phyloP scores from a whole-genome alignment of 148 eudicot genomes.

The Nepenthes mirabilis region DNA sequence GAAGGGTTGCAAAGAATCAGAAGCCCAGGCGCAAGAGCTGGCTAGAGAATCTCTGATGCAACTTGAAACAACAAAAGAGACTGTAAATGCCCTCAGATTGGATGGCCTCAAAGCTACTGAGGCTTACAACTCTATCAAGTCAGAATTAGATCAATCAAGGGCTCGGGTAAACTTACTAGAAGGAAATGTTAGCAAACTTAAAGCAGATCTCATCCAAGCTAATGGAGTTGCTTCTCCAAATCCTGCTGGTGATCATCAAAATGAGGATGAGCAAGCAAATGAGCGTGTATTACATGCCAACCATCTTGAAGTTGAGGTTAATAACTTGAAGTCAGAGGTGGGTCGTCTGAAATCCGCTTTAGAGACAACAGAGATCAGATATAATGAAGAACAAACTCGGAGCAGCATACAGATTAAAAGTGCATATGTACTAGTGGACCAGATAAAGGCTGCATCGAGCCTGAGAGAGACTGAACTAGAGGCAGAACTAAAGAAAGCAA shows the following conservation, averaged over 20 bases:
- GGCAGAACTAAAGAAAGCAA: slow-evolving; percentile 35
- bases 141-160: slow-evolving; percentile 51
- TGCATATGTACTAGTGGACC: slow-evolving; percentile 30
- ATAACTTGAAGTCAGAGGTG: slow-evolving; percentile 34
- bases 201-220: slow-evolving; percentile 10
- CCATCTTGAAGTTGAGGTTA: slow-evolving; percentile 32
- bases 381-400: slow-evolving; percentile 39
- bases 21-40: slow-evolving; percentile 45
- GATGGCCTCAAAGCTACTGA: slow-evolving; percentile 29
- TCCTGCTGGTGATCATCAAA: slow-evolving; percentile 2
- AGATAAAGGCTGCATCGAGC: slow-evolving; percentile 24
- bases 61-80: slow-evolving; percentile 60
- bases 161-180: slow-evolving; percentile 43
- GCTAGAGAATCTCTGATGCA: slow-evolving; percentile 49
- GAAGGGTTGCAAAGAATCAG: slow-evolving; percentile 38
- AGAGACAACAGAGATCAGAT: slow-evolving; percentile 48
- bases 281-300: slow-evolving; percentile 5
- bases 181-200: slow-evolving; percentile 38
- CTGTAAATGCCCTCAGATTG: slow-evolving; percentile 41
- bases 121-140: slow-evolving; percentile 23
- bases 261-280: slow-evolving; percentile 11
- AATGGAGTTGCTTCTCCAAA: slow-evolving; percentile 5
- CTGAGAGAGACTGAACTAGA: slow-evolving; percentile 51
- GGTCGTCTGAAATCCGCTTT: slow-evolving; percentile 31
- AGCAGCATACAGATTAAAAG: slow-evolving; percentile 24